Evolutionary conservation across 805 yeast genomes (phyloP).

Genomic region (Metschnikowia borealis): DNA sequence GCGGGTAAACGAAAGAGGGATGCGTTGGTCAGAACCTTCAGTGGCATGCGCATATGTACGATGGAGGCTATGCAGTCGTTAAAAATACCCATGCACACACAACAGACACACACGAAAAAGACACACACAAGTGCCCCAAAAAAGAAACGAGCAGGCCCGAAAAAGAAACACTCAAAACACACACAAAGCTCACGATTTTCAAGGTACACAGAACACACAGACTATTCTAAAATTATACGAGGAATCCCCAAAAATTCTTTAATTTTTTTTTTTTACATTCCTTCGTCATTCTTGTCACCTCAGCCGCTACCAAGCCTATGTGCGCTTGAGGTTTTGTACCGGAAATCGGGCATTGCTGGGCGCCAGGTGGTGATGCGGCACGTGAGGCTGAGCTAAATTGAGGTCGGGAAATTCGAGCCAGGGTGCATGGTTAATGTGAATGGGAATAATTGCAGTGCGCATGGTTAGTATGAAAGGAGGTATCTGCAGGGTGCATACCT

Average conservation of each 20-base stretch:
- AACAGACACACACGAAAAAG: too few species aligned
- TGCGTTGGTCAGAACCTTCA: conserved; percentile 4
- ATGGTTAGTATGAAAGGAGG: not conserved
- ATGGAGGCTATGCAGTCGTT: not conserved
- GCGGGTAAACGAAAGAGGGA: conserved; percentile 4
- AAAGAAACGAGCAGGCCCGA: too few species aligned
- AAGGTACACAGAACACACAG: too few species aligned
- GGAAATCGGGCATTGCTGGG: not conserved
- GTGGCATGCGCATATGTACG: conserved; percentile 4
- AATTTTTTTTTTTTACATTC: too few species aligned
- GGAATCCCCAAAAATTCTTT: too few species aligned
- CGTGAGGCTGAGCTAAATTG: not conserved
- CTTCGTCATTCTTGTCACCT: too few species aligned
- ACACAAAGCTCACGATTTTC: too few species aligned
- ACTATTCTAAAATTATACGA: too few species aligned
- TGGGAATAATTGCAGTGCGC: not conserved
- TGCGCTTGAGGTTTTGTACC: not conserved
- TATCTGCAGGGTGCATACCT: not conserved
- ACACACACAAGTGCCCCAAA: too few species aligned
- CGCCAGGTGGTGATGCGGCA: not conserved
- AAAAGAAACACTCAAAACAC: too few species aligned
- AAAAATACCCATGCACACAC: not conserved
- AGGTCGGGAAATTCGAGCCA: not conserved
- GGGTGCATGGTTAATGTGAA: not conserved
- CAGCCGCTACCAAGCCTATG: too few species aligned